A percentile compares a stretch with the other conserved stretches of the same genome.
Evolutionary conservation across 2,329 filamentous ascomycete species (phyloP).

Genomic region (Fusarium pseudograminearum): DNA sequence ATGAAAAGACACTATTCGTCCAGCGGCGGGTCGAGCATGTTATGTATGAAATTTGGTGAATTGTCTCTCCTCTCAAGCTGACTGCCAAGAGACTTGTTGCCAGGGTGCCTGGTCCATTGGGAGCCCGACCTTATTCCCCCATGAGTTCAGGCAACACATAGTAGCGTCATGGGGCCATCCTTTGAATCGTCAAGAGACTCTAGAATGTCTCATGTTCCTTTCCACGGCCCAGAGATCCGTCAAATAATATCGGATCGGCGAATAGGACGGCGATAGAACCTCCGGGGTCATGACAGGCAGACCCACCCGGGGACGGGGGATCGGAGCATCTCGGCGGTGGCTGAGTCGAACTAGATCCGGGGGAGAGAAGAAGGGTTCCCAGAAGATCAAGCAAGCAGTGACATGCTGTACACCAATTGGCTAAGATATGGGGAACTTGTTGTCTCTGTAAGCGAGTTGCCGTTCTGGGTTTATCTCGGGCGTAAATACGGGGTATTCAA

Average conservation of each 20-base stretch:
- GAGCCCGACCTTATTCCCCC: constrained; percentile 5
- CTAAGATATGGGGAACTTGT: not conserved
- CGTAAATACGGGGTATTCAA: constrained; percentile 16
- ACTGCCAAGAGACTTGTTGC: constrained; percentile 35
- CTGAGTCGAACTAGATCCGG: constrained; percentile 36
- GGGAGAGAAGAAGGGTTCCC: not conserved
- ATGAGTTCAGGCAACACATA: constrained; percentile 7
- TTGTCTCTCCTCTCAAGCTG: constrained; percentile 15
- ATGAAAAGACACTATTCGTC: constrained; percentile 11
- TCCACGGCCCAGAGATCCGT: constrained; percentile 13
- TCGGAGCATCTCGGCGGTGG: constrained; percentile 36
- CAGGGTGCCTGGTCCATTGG: constrained; percentile 30
- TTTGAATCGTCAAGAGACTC: constrained; percentile 14
- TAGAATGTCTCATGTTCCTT: constrained; percentile 16
- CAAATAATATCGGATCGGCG: constrained; percentile 23
- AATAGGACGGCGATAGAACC: constrained; percentile 29
- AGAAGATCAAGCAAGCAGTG: constrained; percentile 6
- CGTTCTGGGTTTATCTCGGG: constrained; percentile 37
- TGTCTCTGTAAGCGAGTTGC: constrained; percentile 17
- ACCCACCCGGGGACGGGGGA: constrained; percentile 30
- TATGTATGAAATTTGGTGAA: constrained; percentile 33
- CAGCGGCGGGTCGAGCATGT: constrained; percentile 23
- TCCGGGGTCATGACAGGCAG: constrained; percentile 16
- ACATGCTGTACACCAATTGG: constrained; percentile 7
- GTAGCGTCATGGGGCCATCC: constrained; percentile 7